Base-by-base conservation (phyloP, 768 basidiomycete species). In the Lentinus tigrinus region DNA sequence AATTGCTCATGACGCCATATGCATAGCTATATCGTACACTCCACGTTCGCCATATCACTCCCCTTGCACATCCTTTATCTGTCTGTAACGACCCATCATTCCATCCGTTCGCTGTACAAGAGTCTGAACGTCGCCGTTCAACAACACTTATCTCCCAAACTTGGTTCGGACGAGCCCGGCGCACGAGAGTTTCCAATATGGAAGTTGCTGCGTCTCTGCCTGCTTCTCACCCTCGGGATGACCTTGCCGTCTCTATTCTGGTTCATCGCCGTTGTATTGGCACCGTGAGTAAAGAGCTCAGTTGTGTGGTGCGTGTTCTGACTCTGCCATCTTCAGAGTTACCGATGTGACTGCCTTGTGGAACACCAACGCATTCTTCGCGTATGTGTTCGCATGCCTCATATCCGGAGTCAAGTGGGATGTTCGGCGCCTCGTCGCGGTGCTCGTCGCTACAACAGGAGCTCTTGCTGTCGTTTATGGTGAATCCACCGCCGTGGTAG, bases 291-390 rank as follows among this genome's bases (percentile, higher is more conserved):
- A 6, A 40, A 6, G 19, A 8, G 21, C 21, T 6, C 3, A 9
- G 21, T 23, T 10, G 21, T 14, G 43, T 13, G 16, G 13, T 11
- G 19, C 39, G 16, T 17, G 39, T 7, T 31, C 31, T 40, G 39
- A 40, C 39, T 46, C 21, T 46, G 21, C 43, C 13, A 13, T 23
- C 13, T 24, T 26, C 7, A 24, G 60, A 93, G 93, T 23, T 26
- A 88, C 86, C 63, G 92, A 95, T 72, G 84, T 95, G 26, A 95
- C 93, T 31, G 72, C 75, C 0, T 59, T 94, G 26, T 93, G 91
- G 85, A 95, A 96, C 68, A 87, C 89, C 8, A 91, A 90, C 65
- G 88, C 91, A 0, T 95, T 98, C 75, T 95, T 93, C 71, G 90
- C 91, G 5, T 98, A 98, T 69, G 69, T 93, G 26, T 83, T 98